Base-by-base conservation (phyloP, 1,139 yeast genomes). In the Blastobotrys capitulatus region DNA sequence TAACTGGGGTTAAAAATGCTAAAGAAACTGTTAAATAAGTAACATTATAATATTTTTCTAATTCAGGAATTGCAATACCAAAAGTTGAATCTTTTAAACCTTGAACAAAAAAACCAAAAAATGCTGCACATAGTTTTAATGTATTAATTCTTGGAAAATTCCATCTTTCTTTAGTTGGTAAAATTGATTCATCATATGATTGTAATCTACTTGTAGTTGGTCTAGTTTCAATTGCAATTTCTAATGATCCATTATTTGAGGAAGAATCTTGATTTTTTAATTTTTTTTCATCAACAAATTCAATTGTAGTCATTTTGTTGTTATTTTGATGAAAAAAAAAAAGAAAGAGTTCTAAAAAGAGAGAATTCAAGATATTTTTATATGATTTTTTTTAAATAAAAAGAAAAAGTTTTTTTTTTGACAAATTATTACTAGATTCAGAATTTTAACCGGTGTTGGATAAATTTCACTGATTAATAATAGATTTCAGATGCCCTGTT, bases 1-100 rank as follows among this genome's bases (percentile, higher is more conserved):
- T 35, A 32, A 62, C 60, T n/a, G 67, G 65, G 3, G 62, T 54
- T 16, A 64, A 55, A 43, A 64, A 61, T 16, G 63, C 60, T 9
- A 62, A 36, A 1, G 68, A 60, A 2, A 62, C 63, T 2, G 58
- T 48, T 15, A 58, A 52, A 48, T 64, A 62, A n/a, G 51, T 47
- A 25, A 62, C 50, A n/a, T 58, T 36, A 48, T 64, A 65, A 50
- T 59, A 53, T 9, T 47, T 36, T 46, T 57, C 59, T 27, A 57
- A 43, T 27, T 50, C 38, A 6, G 60, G 57, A 19, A 57, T 47
- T 20, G 57, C 37, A 13, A 57, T 57, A n/a, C 60, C 60, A 7
- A 54, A 48, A 2, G 54, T 43, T 7, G 56, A 50, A 43, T 57
- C 60, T 26, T 50, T 56, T 52, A 56, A 36, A 1, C 60, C 60